Percentiles rank a stretch among this genome's conserved stretches.
Conservation (phyloP, 129 eudicot genomes). For the Flaveria bidentis region DNA sequence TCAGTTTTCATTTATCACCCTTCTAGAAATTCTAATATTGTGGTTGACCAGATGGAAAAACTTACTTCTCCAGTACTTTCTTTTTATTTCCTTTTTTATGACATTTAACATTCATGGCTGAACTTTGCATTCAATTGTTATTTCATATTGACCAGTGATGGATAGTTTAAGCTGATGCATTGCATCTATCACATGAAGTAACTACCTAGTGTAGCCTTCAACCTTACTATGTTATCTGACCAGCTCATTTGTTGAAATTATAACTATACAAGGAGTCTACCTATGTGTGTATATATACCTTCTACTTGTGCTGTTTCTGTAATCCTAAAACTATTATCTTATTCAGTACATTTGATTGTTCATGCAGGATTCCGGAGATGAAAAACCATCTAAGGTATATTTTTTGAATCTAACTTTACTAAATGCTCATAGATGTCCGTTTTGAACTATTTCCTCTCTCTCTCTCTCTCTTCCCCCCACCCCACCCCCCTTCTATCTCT, state of each 20-base stretch:
- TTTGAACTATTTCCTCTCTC: neutral
- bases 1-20: neutral
- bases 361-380: slow-evolving; percentile 22
- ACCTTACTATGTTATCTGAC: neutral
- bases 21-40: neutral
- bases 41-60: neutral
- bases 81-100: neutral
- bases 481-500: no score
- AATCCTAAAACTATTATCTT: slow-evolving; percentile 7
- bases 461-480: neutral
- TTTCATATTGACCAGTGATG: neutral
- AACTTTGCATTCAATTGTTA: slow-evolving; percentile 2
- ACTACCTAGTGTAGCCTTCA: neutral
- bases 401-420: slow-evolving; percentile 8
- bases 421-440: slow-evolving; percentile 1
- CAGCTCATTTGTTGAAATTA: neutral
- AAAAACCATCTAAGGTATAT: slow-evolving; percentile 42
- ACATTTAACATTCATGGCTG: neutral
- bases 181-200: neutral
- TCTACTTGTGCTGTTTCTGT: neutral
- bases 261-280: neutral
- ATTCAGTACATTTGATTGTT: neutral
- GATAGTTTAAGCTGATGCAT: neutral
- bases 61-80: neutral
- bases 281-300: neutral